Evolutionary conservation across 2,329 filamentous ascomycete species (phyloP).

Genomic region (Hypoxylon sp.): DNA sequence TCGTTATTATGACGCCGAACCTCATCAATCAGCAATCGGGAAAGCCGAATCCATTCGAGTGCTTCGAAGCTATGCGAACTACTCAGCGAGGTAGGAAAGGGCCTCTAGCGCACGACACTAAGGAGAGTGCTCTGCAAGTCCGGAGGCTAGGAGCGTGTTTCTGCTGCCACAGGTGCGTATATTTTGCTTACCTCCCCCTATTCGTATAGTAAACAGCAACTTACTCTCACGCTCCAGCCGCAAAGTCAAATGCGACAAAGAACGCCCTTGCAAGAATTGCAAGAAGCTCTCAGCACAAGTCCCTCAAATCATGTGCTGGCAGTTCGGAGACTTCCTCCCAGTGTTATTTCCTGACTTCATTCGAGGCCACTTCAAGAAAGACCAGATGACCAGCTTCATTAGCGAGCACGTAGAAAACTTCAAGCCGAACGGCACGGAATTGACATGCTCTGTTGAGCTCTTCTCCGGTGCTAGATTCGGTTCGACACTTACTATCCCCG

Average conservation of each 20-base stretch:
- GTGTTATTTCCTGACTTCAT: constrained; percentile 69
- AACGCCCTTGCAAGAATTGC: constrained; percentile 71
- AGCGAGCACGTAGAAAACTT: constrained; percentile 65
- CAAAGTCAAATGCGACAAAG: constrained; percentile 71
- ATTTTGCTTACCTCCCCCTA: not conserved
- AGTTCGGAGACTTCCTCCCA: constrained; percentile 68
- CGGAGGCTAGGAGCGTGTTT: constrained; percentile 70
- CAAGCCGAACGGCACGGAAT: constrained; percentile 58
- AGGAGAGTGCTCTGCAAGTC: constrained; percentile 68
- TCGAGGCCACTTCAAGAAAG: constrained; percentile 65
- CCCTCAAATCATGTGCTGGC: constrained; percentile 71
- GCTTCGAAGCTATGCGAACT: constrained; percentile 67
- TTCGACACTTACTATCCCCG: constrained; percentile 63
- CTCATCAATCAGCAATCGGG: constrained; percentile 67
- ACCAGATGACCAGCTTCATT: constrained; percentile 65
- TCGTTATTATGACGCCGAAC: constrained; percentile 69
- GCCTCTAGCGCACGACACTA: constrained; percentile 67
- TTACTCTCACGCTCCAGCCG: constrained; percentile 56
- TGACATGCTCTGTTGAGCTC: constrained; percentile 63
- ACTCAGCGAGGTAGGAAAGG: constrained; percentile 71
- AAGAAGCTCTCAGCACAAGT: constrained; percentile 65
- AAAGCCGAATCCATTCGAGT: constrained; percentile 67
- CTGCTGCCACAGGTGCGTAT: constrained; percentile 64
- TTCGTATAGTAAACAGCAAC: constrained; percentile 1
- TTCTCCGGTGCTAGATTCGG: constrained; percentile 63